phyloP scores from a whole-genome alignment of 1,139 yeast genomes.

The Wickerhamiella infanticola region DNA sequence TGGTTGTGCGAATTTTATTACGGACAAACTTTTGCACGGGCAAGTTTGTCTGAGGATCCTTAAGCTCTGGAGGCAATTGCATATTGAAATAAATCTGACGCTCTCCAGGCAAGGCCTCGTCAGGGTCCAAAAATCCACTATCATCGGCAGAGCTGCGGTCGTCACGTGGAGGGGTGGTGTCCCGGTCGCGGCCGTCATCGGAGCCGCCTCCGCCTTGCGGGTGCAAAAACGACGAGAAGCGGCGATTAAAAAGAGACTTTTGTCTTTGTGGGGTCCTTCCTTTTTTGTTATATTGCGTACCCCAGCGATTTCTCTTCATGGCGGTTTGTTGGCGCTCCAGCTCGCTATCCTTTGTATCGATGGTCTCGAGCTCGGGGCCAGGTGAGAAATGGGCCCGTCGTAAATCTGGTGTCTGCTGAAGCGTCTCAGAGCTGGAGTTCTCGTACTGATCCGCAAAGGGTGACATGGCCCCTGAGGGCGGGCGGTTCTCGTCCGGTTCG shows the following conservation, averaged over 20 bases:
- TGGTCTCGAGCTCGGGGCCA: neutral
- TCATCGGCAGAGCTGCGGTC: neutral
- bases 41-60: constrained; percentile 43
- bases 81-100: constrained; percentile 54
- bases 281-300: neutral
- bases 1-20: constrained; percentile 90
- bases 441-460: neutral
- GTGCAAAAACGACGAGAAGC: neutral
- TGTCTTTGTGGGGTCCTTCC: neutral
- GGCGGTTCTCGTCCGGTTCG: too few relatives aligned
- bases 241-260: neutral
- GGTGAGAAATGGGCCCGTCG: neutral
- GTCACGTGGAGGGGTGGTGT: neutral
- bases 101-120: neutral
- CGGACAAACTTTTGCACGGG: constrained; percentile 51
- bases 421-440: neutral
- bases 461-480: neutral
- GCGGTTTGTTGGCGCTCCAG: constrained; percentile 20
- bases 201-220: neutral
- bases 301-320: constrained; percentile 32
- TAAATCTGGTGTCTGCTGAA: neutral
- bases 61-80: constrained; percentile 45
- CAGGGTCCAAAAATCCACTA: neutral
- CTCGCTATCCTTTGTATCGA: constrained; percentile 1
- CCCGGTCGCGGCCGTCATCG: constrained; percentile 1